Evolutionary conservation across 345 rosid species (phyloP), one percentile per base, ranked within the genome.

Genomic region (Acer campestre): DNA sequence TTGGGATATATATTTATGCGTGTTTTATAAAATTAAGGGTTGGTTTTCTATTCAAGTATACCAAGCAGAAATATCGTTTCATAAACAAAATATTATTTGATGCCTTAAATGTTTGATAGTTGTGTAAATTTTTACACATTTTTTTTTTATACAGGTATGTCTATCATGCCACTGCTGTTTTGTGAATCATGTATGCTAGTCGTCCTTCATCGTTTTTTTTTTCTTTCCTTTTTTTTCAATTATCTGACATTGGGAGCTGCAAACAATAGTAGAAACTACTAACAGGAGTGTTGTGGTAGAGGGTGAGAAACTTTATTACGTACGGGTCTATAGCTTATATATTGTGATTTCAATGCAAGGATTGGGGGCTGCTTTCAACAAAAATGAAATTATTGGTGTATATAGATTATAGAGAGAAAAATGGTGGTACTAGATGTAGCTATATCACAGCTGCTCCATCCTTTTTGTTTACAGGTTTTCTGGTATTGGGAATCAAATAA

Each of bases 21-120:
- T 49, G 27, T 18, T 74, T 13, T 29, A 29, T 46, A n/a, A 27
- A 62, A 12, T 17, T 46, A 44, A 42, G 70, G 31, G 20, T 64
- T 64, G 70, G 46, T 67, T 64, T 46, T 64, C 44, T 31, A 63
- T 29, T 74, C 18, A 27, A 62, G 61, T 44, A 10, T 48, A 64
- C 23, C 6, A 6, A 18, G 46, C 18, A 18, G 46, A 51, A 62
- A 12, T 75, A 74, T 13, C 6, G 5, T n/a, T 18, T 29, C 11
- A 48, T 18, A 31, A 68, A 20, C 20, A 16, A 65, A 29, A 17
- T 29, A 6, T 35, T 65, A 35, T 35, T 65, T 35, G 58, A 22
- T 23, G 42, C 1, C 40, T 16, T 38, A 7, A 42, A 9, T 40
- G 17, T 71, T 25, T 20, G 44, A 7, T 56, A 31, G 18, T 31